Percentiles rank a stretch among this genome's conserved stretches.
Evolutionary conservation across 2,329 filamentous ascomycete species (phyloP).

Genomic region (Didymosphaeria variabile): DNA sequence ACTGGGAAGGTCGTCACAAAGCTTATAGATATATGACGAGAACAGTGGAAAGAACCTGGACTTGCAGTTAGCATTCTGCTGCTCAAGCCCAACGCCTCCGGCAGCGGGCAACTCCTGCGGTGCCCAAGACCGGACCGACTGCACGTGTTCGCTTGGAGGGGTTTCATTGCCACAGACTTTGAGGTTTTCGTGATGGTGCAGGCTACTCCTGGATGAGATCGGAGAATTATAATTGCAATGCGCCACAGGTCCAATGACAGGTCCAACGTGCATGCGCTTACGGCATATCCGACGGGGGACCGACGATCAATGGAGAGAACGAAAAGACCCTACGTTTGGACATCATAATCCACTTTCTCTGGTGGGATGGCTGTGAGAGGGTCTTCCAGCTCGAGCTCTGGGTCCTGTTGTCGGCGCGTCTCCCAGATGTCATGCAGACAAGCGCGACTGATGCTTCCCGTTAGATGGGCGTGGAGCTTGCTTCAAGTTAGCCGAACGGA

Average conservation of each 20-base stretch:
- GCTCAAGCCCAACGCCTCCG: background rate
- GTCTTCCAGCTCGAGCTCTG: slow-evolving; percentile 68
- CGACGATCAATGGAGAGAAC: slow-evolving; percentile 13
- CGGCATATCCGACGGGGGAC: background rate
- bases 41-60: slow-evolving; percentile 78
- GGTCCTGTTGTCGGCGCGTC: slow-evolving; percentile 62
- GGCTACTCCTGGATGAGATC: slow-evolving; percentile 19
- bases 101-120: background rate
- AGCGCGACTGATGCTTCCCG: slow-evolving; percentile 76
- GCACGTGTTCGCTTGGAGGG: background rate
- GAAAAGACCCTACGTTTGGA: slow-evolving; percentile 66
- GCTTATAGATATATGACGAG: slow-evolving; percentile 79
- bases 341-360: slow-evolving; percentile 75
- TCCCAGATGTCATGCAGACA: slow-evolving; percentile 80
- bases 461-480: slow-evolving; percentile 82
- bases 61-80: slow-evolving; percentile 26
- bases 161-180: background rate
- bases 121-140: background rate
- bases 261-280: slow-evolving; percentile 8
- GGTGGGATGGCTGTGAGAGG: slow-evolving; percentile 74
- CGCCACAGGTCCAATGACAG: slow-evolving; percentile 3
- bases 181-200: slow-evolving; percentile 3
- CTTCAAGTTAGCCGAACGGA: slow-evolving; percentile 36
- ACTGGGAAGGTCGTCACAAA: slow-evolving; percentile 70
- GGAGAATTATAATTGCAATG: slow-evolving; percentile 20